Conservation (phyloP, 345 rosid species). For the Ailanthus altissimus region DNA sequence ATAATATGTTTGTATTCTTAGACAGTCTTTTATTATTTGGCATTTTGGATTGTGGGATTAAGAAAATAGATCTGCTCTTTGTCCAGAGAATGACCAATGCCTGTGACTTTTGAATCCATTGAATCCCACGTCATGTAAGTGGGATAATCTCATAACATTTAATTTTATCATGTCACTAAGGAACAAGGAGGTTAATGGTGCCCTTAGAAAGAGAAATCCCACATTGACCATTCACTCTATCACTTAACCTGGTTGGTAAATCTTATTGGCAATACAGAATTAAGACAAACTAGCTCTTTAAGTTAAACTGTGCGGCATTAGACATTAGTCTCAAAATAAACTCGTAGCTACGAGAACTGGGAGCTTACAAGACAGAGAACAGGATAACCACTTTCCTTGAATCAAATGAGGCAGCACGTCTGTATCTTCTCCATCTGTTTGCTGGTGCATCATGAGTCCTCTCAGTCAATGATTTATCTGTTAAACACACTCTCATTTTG, state of each 20-base stretch:
- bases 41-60: neutral
- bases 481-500: constrained; percentile 3
- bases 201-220: neutral
- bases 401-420: constrained; percentile 81
- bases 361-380: constrained; percentile 84
- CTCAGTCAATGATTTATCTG: constrained; percentile 65
- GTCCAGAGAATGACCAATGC: too few species aligned
- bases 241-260: neutral
- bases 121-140: neutral
- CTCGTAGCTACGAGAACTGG: constrained; percentile 4
- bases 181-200: neutral
- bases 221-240: neutral
- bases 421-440: constrained; percentile 88
- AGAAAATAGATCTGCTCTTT: too few species aligned
- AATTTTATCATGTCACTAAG: neutral
- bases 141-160: neutral
- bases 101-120: too few species aligned
- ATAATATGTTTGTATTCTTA: too few species aligned
- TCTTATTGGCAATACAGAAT: neutral
- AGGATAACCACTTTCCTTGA: constrained; percentile 81
- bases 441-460: constrained; percentile 62
- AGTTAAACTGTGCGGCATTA: too few species aligned
- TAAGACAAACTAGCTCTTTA: neutral
- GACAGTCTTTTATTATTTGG: neutral
- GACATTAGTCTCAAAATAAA: neutral